Conservation (phyloP, 345 rosid species). For the Murraya koenigii region DNA sequence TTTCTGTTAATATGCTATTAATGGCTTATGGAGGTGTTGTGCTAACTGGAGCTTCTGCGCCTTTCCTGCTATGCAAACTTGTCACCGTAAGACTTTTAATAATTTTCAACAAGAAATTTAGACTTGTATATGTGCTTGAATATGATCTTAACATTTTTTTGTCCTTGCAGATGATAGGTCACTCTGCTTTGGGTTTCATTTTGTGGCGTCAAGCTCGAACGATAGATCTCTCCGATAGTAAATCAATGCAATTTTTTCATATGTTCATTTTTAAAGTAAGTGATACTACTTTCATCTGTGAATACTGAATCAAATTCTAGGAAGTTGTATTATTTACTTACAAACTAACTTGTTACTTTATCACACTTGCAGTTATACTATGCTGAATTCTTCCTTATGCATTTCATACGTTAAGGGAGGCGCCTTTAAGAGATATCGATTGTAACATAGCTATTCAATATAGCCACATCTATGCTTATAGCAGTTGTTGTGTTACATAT, state of each 20-base stretch:
- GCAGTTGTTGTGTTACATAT: no score
- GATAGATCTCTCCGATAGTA: conserved; percentile 14
- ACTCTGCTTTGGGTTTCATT: conserved; percentile 13
- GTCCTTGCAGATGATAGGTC: conserved; percentile 25
- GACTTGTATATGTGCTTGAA: no score
- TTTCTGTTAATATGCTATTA: conserved; percentile 28
- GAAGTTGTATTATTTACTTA: no score
- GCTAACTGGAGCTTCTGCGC: conserved; percentile 23
- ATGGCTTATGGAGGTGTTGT: conserved; percentile 28
- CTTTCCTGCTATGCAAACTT: conserved; percentile 18
- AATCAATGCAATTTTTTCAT: not conserved
- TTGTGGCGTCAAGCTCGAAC: conserved; percentile 24
- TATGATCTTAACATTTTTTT: no score
- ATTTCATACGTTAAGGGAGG: no score
- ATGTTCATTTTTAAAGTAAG: not conserved
- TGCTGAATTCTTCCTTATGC: no score
- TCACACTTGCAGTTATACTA: no score
- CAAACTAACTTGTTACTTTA: no score
- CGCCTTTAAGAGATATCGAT: no score
- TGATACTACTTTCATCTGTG: not conserved
- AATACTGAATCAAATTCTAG: not conserved
- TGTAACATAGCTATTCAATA: no score
- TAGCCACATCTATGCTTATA: no score
- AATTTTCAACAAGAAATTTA: not conserved
- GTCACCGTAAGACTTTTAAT: conserved; percentile 14